Evolutionary conservation across 2,329 filamentous ascomycete genomes (phyloP).

Genomic region (Penicillium hordei): DNA sequence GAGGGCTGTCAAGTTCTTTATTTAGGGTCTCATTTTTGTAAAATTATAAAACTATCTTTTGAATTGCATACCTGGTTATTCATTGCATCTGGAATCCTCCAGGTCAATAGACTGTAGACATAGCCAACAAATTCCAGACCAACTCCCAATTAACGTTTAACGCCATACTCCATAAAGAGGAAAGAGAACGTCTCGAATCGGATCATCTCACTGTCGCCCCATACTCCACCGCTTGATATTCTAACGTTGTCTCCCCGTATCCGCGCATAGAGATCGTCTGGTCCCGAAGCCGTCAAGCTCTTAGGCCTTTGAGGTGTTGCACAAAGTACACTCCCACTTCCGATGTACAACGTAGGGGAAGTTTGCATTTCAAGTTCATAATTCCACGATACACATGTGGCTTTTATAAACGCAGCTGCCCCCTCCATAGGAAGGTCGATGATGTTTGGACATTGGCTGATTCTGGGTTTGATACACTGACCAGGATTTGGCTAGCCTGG

Average conservation of each 20-base stretch:
- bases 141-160: not conserved
- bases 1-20: not conserved
- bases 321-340: not conserved
- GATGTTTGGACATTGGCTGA: not conserved
- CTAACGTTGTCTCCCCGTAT: not conserved
- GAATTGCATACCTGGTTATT: not conserved
- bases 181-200: not conserved
- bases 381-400: not conserved
- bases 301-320: not conserved
- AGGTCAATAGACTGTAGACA: not conserved
- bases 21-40: not conserved
- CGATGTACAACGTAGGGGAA: not conserved
- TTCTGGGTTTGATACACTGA: not conserved
- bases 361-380: not conserved
- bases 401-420: not conserved
- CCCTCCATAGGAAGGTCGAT: not conserved
- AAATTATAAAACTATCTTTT: slow-evolving; percentile 1
- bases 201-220: not conserved
- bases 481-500: not conserved
- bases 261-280: not conserved
- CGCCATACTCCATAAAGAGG: not conserved
- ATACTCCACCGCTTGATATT: not conserved
- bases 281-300: not conserved
- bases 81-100: not conserved
- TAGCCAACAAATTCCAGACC: not conserved